phyloP scores from a whole-genome alignment of 139 green algal species.

The Edaphochlamys debaryana region DNA sequence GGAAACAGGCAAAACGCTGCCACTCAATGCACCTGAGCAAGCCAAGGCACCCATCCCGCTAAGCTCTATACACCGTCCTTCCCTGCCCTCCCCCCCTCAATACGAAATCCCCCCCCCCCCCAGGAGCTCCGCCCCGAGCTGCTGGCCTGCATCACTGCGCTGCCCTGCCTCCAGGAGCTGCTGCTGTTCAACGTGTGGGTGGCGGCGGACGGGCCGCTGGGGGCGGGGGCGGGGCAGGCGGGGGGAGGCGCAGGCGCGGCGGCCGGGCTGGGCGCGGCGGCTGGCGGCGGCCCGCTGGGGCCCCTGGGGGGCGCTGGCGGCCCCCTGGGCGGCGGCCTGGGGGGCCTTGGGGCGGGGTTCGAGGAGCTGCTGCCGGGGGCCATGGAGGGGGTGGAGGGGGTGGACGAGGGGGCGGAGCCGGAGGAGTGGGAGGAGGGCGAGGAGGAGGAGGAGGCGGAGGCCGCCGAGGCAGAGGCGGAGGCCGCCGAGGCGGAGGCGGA shows the following conservation, averaged over 20 bases:
- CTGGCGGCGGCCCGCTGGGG: no score
- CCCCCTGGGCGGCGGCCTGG: no score
- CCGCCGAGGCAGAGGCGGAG: not conserved
- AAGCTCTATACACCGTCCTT: no score
- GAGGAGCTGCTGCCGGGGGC: not conserved
- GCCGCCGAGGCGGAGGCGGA: not conserved
- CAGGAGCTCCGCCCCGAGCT: slow-evolving; percentile 30
- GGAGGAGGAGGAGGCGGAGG: not conserved
- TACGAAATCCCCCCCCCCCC: not conserved
- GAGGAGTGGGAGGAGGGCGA: not conserved
- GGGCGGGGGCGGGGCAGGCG: no score
- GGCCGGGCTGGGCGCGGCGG: no score
- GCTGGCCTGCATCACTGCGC: not conserved
- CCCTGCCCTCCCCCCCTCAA: not conserved
- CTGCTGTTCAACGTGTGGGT: slow-evolving; percentile 40
- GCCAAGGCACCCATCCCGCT: no score
- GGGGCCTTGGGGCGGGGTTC: no score
- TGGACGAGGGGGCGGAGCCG: no score
- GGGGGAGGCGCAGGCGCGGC: no score
- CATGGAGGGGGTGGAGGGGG: not conserved
- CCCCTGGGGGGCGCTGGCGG: no score
- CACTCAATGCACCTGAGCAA: no score
- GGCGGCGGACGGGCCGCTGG: not conserved
- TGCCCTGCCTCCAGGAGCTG: slow-evolving; percentile 13
- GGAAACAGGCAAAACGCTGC: not conserved